Percentiles rank a stretch among this genome's conserved stretches.
Conservation (phyloP, 257 asterid species). For the Solanum arcanum region DNA sequence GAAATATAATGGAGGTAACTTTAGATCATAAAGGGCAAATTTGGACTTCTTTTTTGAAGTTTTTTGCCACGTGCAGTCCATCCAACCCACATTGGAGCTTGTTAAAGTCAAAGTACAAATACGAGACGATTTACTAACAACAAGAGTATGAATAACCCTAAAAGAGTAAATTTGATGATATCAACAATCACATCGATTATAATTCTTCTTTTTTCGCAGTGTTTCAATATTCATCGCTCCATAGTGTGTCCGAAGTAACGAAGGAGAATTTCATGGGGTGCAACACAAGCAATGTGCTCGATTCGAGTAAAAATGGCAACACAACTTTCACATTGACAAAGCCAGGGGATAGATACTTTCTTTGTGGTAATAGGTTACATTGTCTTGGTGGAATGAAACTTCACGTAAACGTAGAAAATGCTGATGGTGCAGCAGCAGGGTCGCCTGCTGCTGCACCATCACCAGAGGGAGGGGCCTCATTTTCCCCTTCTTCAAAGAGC, state of each 20-base stretch:
- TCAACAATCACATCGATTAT: neutral
- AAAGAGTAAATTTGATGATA: neutral
- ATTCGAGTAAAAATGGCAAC: slow-evolving; percentile 65
- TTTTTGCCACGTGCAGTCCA: neutral
- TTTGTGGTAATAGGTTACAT: slow-evolving; percentile 59
- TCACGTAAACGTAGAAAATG: slow-evolving; percentile 26
- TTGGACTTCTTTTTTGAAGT: neutral
- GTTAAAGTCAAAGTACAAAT: neutral
- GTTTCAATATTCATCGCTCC: slow-evolving; percentile 55
- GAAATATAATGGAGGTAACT: neutral
- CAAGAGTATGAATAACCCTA: neutral
- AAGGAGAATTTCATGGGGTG: slow-evolving; percentile 42
- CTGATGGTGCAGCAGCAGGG: neutral
- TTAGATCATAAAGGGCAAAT: neutral
- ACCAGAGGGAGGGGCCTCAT: slow-evolving; percentile 24
- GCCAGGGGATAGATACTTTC: slow-evolving; percentile 50
- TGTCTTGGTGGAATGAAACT: slow-evolving; percentile 86
- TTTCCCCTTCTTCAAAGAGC: slow-evolving; percentile 46
- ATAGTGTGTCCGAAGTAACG: slow-evolving; percentile 47
- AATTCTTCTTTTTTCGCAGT: slow-evolving; percentile 17
- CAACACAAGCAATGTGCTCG: slow-evolving; percentile 52
- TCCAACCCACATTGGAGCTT: neutral
- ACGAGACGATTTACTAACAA: neutral
- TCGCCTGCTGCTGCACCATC: slow-evolving; percentile 24
- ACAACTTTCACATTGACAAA: slow-evolving; percentile 25